Evolutionary conservation across 768 basidiomycete genomes (phyloP), one percentile per base, ranked within the genome.

Genomic region (Cystofilobasidium ferigula): DNA sequence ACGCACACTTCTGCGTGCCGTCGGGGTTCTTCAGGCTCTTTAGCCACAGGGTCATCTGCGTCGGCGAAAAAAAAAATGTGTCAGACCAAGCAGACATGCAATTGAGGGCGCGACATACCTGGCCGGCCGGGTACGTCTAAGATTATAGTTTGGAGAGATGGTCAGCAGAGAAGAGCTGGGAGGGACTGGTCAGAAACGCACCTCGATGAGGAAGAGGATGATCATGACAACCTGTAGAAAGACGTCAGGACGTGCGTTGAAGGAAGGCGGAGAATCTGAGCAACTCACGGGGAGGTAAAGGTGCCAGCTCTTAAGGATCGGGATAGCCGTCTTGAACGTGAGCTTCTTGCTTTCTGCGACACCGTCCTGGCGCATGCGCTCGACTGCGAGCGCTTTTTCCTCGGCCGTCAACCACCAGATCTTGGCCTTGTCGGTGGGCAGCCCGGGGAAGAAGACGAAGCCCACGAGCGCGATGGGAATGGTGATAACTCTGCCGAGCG

Each of bases 11-110:
- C 16, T 16, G 38, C 12, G 53, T 14, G 22, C 63, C 63, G 34
- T 64, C 54, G 20, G 54, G 35, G 32, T 57, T 56, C 53, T 45
- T 57, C 22, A 64, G 40, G 26, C 54, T 43, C 40, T 64, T 64
- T 18, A 64, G 63, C 63, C 63, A 64, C 18, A 64, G 63, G 5
- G 63, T 57, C 63, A 64, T 56, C 54, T 53, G n/a, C n/a, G n/a
- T 20, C 10, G 3, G 1, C 8, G 32, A 16, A 26, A 61, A 47
- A 43, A 45, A 14, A 45, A 6, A 32, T 43, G 0, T n/a, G 34
- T 12, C 8, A 28, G 8, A 32, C 9, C 16, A 13, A 38, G 59
- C 20, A 28, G 30, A 5, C 28, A 13, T 45, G 22, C 13, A 30
- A 58, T 38, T 16, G 40, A 61, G 40, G 12, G 45, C n/a, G n/a